Percentiles rank a stretch among this genome's conserved stretches.
Evolutionary conservation across 768 basidiomycete species (phyloP).

Genomic region (Pilatotrama ljubarskyi): DNA sequence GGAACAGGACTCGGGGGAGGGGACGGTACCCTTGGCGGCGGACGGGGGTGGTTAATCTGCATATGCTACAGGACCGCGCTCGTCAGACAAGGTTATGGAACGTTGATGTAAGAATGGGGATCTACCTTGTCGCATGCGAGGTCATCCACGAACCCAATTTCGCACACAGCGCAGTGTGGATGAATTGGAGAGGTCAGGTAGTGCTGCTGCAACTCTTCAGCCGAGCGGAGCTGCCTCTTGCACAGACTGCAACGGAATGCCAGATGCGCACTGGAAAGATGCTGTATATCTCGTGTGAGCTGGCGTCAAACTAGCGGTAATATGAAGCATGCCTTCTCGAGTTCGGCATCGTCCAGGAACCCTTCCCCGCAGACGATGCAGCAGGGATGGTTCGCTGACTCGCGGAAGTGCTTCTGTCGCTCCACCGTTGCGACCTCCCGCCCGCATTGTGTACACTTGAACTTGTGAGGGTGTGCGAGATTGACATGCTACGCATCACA

Average conservation of each 20-base stretch:
- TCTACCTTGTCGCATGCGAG: conserved; percentile 19
- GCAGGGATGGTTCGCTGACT: conserved; percentile 14
- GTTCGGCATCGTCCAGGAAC: conserved; percentile 6
- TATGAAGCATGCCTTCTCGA: not conserved
- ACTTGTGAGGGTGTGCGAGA: not conserved
- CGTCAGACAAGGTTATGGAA: too few species aligned
- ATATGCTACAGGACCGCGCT: conserved; percentile 4
- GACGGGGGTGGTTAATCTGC: conserved; percentile 10
- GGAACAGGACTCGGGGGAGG: not conserved
- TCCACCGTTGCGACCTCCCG: not conserved
- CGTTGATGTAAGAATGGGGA: not conserved
- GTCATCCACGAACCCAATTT: conserved; percentile 24
- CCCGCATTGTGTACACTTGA: conserved; percentile 10
- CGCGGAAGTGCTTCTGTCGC: conserved; percentile 14
- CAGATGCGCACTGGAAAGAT: conserved; percentile 8
- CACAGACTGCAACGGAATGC: conserved; percentile 13
- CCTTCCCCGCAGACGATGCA: conserved; percentile 20
- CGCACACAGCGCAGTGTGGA: conserved; percentile 25
- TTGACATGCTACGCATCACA: not conserved
- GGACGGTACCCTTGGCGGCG: not conserved
- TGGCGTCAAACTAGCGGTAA: not conserved
- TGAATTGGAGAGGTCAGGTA: conserved; percentile 20
- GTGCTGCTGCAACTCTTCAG: conserved; percentile 12
- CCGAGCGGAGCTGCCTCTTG: conserved; percentile 9
- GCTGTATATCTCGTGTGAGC: not conserved